phyloP scores from a whole-genome alignment of 1,284 basidiomycete genomes.

The Paramarasmius palmivorus region DNA sequence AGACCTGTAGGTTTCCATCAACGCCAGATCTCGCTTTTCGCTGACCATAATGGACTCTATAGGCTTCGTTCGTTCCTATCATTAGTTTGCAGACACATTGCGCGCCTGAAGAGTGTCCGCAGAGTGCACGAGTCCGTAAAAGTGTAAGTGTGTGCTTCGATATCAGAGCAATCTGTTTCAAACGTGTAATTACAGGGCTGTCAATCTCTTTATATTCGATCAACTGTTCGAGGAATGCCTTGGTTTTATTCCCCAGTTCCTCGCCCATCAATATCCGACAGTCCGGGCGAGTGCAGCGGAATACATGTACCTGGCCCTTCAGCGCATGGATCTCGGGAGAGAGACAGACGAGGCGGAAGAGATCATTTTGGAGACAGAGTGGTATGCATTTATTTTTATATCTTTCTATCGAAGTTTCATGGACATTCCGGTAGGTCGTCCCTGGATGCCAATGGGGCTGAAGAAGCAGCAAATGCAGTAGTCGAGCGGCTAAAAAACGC shows the following conservation, averaged over 20 bases:
- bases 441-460: constrained; percentile 30
- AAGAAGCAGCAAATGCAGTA: constrained; percentile 31
- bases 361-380: constrained; percentile 80
- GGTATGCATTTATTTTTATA: constrained; percentile 49
- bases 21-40: constrained; percentile 5
- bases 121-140: constrained; percentile 79
- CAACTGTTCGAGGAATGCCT: constrained; percentile 48
- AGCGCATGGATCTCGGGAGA: constrained; percentile 62
- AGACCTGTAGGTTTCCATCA: constrained; percentile 40
- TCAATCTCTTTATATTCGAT: constrained; percentile 60
- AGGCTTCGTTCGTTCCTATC: constrained; percentile 50
- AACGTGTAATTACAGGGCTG: constrained; percentile 42
- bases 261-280: constrained; percentile 77
- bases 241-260: constrained; percentile 53
- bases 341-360: constrained; percentile 75
- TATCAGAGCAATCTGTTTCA: not conserved
- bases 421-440: constrained; percentile 38
- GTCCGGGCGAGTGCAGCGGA: constrained; percentile 83
- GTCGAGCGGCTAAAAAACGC: constrained; percentile 21
- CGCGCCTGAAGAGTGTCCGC: constrained; percentile 75
- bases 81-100: constrained; percentile 59
- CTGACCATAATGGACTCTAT: constrained; percentile 14
- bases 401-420: constrained; percentile 1
- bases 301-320: constrained; percentile 73
- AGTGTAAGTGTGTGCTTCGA: constrained; percentile 53